Conservation (phyloP, 257 asterid species). For the Capsicum rhomboideum region DNA sequence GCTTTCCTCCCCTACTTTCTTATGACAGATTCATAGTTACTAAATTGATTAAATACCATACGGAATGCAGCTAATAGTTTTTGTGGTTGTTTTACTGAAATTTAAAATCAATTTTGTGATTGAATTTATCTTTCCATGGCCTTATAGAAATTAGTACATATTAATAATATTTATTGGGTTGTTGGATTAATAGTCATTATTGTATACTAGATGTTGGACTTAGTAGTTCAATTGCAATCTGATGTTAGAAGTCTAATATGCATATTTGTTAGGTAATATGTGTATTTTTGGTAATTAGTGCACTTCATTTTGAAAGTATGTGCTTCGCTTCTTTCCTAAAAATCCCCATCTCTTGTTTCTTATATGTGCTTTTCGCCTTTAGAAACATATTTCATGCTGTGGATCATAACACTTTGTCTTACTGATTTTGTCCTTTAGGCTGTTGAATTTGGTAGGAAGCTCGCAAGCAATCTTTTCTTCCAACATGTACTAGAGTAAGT, state of each 20-base stretch:
- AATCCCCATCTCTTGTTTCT: background rate
- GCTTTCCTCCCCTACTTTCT: background rate
- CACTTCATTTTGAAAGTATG: background rate
- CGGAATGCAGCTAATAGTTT: background rate
- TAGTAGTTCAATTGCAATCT: background rate
- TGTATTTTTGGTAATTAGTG: background rate
- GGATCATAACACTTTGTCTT: background rate
- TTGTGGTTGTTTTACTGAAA: background rate
- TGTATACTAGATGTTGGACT: background rate
- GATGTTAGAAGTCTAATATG: background rate
- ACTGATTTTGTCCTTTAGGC: constrained; percentile 42
- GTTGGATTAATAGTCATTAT: background rate
- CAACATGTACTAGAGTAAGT: constrained; percentile 71
- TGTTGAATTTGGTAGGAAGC: constrained; percentile 84
- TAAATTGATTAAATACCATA: background rate
- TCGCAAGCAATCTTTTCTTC: constrained; percentile 60
- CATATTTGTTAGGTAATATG: background rate
- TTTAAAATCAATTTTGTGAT: background rate
- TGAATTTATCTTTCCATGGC: background rate
- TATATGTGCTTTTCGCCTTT: background rate
- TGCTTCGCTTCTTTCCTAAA: background rate
- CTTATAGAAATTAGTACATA: background rate
- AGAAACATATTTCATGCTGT: background rate
- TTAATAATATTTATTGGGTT: background rate
- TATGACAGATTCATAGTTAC: background rate